Base-by-base conservation (phyloP, 1,284 basidiomycete species). In the Coriolopsis trogii region DNA sequence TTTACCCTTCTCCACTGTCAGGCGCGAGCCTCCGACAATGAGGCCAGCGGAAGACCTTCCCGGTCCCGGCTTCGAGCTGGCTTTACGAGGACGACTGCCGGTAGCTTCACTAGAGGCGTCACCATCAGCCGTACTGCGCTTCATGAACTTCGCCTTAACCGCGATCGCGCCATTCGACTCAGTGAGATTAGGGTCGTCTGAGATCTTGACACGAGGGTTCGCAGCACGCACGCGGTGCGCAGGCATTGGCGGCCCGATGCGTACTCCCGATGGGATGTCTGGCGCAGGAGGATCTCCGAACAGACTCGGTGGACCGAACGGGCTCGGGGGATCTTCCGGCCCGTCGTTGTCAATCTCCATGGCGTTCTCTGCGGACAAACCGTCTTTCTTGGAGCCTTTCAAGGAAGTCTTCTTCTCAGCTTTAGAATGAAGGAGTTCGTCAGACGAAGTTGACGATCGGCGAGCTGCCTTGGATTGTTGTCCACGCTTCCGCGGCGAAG, bases 181-280 rank as follows among this genome's bases (percentile, higher is more conserved):
- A 20, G 46, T 50, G 42, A 65, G 10, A 12, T 57, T 45, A n/a
- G 73, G 62, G 36, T 74, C 65, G 44, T 83, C 78, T 4, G 76
- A 64, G 47, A 79, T 62, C 59, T 79, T 80, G 15, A 87, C 75
- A 3, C 72, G 71, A 16, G 85, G 81, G 23, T 83, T 81, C 8
- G 73, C 71, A 13, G 65, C 69, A 38, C 79, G 77, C 2, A 64
- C 67, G 46, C 76, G 76, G 62, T 82, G 82, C 2, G 68, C 64
- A 30, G 80, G 78, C 0, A 66, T 21, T 6, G 40, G 13, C 3
- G 40, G 42, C 10, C 41, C 49, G n/a, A 34, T 31, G 1, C 38
- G 36, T 9, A 21, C 21, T 36, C 37, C 30, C 41, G 18, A 28
- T 4, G 41, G 41, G 15, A 15, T 16, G n/a, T 70, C 65, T 10